Percentiles rank a stretch among this genome's conserved stretches.
phyloP scores from a whole-genome alignment of 352 stramenopile genomes.

The Aphanomyces cochlioides region DNA sequence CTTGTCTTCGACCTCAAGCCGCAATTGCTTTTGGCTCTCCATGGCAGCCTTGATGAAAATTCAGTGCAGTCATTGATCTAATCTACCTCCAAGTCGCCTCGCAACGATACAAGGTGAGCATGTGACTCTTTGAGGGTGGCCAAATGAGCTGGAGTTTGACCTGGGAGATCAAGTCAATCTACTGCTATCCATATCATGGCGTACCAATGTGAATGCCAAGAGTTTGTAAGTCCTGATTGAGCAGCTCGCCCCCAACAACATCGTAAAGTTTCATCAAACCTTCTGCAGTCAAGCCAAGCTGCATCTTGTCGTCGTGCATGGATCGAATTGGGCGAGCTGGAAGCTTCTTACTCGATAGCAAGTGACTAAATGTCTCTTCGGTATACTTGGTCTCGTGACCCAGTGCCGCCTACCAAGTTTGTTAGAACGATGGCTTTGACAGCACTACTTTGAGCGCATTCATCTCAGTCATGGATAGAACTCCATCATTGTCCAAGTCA shows the following conservation, averaged over 20 bases:
- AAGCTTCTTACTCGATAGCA: neutral
- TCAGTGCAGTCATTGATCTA: conserved; percentile 17
- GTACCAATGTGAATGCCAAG: conserved; percentile 27
- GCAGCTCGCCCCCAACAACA: conserved; percentile 3
- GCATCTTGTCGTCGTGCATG: neutral
- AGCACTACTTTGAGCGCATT: conserved; percentile 26
- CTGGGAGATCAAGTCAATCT: neutral
- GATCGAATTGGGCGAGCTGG: neutral
- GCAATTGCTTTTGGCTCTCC: conserved; percentile 15
- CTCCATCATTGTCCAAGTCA: conserved; percentile 20
- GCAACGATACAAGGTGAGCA: neutral
- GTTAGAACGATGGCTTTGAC: conserved; percentile 4
- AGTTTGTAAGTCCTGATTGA: conserved; percentile 14
- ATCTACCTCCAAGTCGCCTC: conserved; percentile 10
- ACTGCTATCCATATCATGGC: neutral
- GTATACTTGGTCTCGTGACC: conserved; percentile 14
- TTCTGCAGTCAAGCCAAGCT: conserved; percentile 22
- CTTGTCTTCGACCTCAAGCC: conserved; percentile 24
- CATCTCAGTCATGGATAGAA: conserved; percentile 24
- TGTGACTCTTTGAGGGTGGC: conserved; percentile 3
- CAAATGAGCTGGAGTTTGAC: neutral
- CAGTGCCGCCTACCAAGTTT: neutral
- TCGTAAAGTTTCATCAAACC: conserved; percentile 23
- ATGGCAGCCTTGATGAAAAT: conserved; percentile 12
- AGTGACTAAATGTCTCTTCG: neutral